Base-by-base conservation (phyloP, 306 rosid genomes). In the Myrica gale region DNA sequence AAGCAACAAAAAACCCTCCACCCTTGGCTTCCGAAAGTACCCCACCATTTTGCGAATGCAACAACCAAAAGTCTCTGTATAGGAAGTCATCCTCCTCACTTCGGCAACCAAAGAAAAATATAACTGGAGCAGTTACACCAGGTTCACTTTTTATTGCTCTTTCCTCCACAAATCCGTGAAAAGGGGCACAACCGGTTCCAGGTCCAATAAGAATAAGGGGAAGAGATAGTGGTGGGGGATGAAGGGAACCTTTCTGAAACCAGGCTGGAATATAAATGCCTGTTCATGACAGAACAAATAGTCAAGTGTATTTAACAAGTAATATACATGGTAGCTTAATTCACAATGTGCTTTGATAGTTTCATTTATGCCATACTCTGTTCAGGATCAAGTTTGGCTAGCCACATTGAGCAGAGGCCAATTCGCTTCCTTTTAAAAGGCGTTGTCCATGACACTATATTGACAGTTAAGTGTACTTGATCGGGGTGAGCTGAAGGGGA, bases 141-240 rank as follows among this genome's bases (percentile, higher is more conserved):
- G 84, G 81, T 79, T 75, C 71, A 58, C 87, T 89, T 81, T 89
- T 92, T 56, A 83, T n/a, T 44, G 85, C 90, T 73, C 98, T 89
- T 81, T 95, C 98, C 85, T 92, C 96, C 21, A 95, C 80, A 46
- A 92, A 89, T 51, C 98, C 98, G 5, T 73, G 89, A 57, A 95
- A 92, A 21, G 98, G 98, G 0, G 97, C 98, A 67, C 97, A 95
- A 17, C 98, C 98, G 0, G 98, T 92, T 72, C 98, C 97, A 0
- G 98, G 98, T 66, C 98, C 98, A 39, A 95, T 60, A 12, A 95
- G 97, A 82, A 92, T 82, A 72, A 95, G 88, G 51, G 98, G 97
- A 67, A 92, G 92, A 12, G 90, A 86, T 13, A 90, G 89, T n/a
- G 85, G 74, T 48, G 98, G 98, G 9, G 89, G 73, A 46, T 92